Conservation (phyloP, 192 early-diverging fungal species). For the Coemansia sp. region DNA sequence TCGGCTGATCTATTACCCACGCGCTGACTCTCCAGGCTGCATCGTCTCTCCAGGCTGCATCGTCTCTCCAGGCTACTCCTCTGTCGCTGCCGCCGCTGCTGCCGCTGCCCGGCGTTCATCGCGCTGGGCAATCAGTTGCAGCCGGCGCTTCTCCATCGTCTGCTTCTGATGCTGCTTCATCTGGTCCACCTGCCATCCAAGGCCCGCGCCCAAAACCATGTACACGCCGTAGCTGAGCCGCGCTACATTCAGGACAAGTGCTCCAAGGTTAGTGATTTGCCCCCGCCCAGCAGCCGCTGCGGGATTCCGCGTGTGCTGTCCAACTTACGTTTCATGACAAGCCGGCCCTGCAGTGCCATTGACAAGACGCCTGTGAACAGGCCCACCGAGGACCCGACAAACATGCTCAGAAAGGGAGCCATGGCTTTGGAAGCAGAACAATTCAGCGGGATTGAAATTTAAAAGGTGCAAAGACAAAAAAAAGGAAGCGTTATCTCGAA, state of each 20-base stretch:
- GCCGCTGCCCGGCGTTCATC: conserved; percentile 21
- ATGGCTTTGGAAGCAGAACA: background rate
- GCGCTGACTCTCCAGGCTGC: too few relatives aligned
- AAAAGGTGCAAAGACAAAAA: background rate
- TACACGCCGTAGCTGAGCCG: conserved; percentile 36
- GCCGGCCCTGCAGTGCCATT: conserved; percentile 33
- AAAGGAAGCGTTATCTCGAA: too few relatives aligned
- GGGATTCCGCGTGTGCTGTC: too few relatives aligned
- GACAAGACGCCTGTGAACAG: conserved; percentile 42
- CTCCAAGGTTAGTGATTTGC: too few relatives aligned
- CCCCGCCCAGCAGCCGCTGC: too few relatives aligned
- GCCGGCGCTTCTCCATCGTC: conserved; percentile 28
- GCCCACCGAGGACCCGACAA: conserved; percentile 34
- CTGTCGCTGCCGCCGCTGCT: background rate
- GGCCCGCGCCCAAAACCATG: conserved; percentile 10
- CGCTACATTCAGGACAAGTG: conserved; percentile 10
- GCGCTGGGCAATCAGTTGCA: conserved; percentile 32
- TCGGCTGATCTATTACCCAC: too few relatives aligned
- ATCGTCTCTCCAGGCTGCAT: too few relatives aligned
- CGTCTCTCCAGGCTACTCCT: background rate
- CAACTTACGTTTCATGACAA: conserved; percentile 29
- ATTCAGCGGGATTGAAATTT: background rate
- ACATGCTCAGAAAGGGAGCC: conserved; percentile 24
- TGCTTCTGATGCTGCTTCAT: conserved; percentile 18
- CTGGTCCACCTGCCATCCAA: conserved; percentile 31